A percentile compares a stretch with the other conserved stretches of the same genome.
Evolutionary conservation across 768 basidiomycete species (phyloP).

Genomic region (Lyophyllum shimeji): DNA sequence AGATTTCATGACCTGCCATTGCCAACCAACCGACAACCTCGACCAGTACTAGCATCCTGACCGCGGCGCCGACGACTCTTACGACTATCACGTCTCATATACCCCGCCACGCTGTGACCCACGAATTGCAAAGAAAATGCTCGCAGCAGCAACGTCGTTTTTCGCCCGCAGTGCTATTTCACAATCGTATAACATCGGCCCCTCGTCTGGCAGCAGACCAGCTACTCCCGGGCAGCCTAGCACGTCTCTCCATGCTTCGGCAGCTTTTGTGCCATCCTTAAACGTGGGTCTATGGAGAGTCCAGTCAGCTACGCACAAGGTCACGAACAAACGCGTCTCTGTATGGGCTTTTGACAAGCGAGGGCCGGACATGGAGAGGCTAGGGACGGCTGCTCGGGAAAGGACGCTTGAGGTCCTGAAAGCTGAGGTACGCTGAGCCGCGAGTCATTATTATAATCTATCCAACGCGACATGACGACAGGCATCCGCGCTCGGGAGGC

Average conservation of each 20-base stretch:
- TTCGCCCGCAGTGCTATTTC: conserved; percentile 80
- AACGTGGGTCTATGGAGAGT: conserved; percentile 89
- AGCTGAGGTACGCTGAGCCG: conserved; percentile 65
- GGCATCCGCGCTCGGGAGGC: conserved; percentile 80
- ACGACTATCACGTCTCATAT: background rate
- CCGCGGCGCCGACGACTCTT: background rate
- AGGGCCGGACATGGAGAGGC: conserved; percentile 67
- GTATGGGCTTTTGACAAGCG: conserved; percentile 94
- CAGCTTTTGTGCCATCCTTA: conserved; percentile 51
- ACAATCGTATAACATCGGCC: conserved; percentile 72
- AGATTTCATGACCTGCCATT: no score
- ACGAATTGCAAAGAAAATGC: conserved; percentile 40
- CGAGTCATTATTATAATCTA: conserved; percentile 5
- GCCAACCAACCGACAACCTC: no score
- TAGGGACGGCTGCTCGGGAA: conserved; percentile 65
- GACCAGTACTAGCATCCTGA: no score
- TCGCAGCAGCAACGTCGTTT: conserved; percentile 83
- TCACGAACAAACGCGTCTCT: conserved; percentile 85
- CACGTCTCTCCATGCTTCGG: conserved; percentile 33
- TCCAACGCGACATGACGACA: conserved; percentile 27
- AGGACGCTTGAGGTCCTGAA: conserved; percentile 83
- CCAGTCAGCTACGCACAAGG: conserved; percentile 83
- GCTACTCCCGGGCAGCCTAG: conserved; percentile 45
- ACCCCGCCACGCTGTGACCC: background rate
- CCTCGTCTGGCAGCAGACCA: conserved; percentile 42